Evolutionary conservation across 495 filamentous ascomycete species (phyloP), one percentile per base, ranked within the genome.

Genomic region (Tuber calosporum): DNA sequence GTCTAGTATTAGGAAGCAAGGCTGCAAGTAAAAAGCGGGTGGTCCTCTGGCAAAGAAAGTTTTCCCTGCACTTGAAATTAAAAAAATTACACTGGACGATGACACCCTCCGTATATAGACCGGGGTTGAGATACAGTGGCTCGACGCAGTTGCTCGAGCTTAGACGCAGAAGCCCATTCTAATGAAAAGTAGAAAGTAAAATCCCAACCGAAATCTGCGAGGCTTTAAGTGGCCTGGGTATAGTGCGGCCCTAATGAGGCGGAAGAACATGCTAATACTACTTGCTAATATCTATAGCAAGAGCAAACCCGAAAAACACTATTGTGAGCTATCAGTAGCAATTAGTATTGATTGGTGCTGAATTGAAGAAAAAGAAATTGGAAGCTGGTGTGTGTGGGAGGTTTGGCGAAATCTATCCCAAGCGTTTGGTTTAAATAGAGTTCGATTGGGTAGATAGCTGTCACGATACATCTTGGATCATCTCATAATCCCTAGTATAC

Each of bases 211-310:
- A 34, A 30, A 34, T 26, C 26, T 17, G 53, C 1, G 30, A 62
- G 53, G 13, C 53, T 9, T 26, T 13, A 34, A 17, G 53, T 17
- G 34, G 53, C 53, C 53, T 30, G 4, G 53, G 1, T 19, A 62
- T 62, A 34, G 15, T 1, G 53, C 4, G 34, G 15, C 26, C 13
- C 53, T 4, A 34, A 38, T 36, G 69, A 22, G 40, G 69, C 2
- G 7, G n/a, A 11, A 48, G 2, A 58, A 19, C 38, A 3, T 34
- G 8, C 67, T 74, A 70, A 53, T 77, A 43, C 70, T 78, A 68
- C 58, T 77, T 77, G 3, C 39, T 34, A 40, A 77, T 68, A 38
- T 78, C 76, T 13, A 78, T 43, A 17, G 74, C 76, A 8, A 78
- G 20, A 17, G 68, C 43, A 20, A 78, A 37, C 22, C 75, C 76